Base-by-base conservation (phyloP, 805 yeast genomes). In the Monosporozyma unispora region DNA sequence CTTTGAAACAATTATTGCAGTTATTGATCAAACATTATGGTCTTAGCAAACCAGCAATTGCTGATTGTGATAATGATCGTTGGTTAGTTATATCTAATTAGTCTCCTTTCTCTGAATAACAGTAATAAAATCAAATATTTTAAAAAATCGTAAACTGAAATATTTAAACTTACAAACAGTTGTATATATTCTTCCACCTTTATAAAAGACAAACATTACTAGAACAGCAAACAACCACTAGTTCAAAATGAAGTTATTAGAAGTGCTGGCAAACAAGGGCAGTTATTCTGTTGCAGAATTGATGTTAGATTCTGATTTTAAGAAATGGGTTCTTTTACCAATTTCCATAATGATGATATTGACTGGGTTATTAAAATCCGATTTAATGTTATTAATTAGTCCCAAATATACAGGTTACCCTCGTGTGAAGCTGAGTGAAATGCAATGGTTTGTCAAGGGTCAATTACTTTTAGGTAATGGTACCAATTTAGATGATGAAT, bases 291-390 rank as follows among this genome's bases (percentile, higher is more conserved):
- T 70, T 28, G 78, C 81, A 2, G 84, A 81, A 48, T 64, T 84
- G 19, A 67, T 81, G 11, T 70, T 91, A 44, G 98, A 91, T 61
- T 95, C 96, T 4, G 77, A 79, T 48, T 72, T 93, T 53, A 83
- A 85, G 63, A 77, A 81, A 58, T 91, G 98, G 97, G 98, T 89
- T 28, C 71, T 93, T 16, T 65, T 88, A 33, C 99, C 99, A 22
- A 90, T 93, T 42, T 80, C 96, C 5, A 62, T 84, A 19, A 95
- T 89, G 19, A 89, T 93, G 96, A 82, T 93, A 10, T 68, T 90
- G 50, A 88, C 88, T 4, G 96, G 96, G 7, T 66, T 91, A 18
- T 66, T 88, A 25, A 75, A 96, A 49, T 82, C 85, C 48, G 80
- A 82, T 58, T 73, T 83, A 9, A 80, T 88, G 39, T 65, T 72